These are phyloP conservation scores for Alternaria sp. DNA, from an alignment of 2,329 filamentous ascomycete genomes.

Conservation along the genomic window DNA sequence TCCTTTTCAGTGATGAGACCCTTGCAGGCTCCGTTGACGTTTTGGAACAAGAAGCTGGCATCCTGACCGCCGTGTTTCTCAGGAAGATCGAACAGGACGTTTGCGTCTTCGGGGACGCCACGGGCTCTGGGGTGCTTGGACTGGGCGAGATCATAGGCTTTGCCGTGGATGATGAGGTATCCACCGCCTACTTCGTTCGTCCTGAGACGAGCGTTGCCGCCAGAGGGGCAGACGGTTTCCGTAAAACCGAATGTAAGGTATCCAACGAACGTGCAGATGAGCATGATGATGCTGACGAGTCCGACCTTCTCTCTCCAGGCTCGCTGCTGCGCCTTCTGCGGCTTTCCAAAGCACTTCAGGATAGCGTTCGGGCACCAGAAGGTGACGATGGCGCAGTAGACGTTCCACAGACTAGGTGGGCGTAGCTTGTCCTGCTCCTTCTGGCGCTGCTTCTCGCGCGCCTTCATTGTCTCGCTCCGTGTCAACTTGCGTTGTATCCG, in stretches of 20 bases:
- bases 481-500: conserved; percentile 66
- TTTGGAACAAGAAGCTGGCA: conserved; percentile 96
- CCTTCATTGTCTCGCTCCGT: conserved; percentile 64
- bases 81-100: conserved; percentile 86
- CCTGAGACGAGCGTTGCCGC: conserved; percentile 71
- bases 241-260: conserved; percentile 98
- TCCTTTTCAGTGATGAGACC: conserved; percentile 76
- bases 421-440: conserved; percentile 69
- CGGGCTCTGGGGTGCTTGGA: conserved; percentile 81
- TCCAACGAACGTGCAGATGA: conserved; percentile 87
- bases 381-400: conserved; percentile 91
- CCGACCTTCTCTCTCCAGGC: conserved; percentile 99
- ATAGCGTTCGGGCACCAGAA: conserved; percentile 93
- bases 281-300: conserved; percentile 87
- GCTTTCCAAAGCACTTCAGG: conserved; percentile 83
- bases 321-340: conserved; percentile 81
- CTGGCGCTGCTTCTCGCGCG: conserved; percentile 65
- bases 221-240: conserved; percentile 78
- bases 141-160: conserved; percentile 79
- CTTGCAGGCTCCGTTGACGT: conserved; percentile 97
- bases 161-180: conserved; percentile 96
- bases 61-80: conserved; percentile 86
- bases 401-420: conserved; percentile 89
- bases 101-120: conserved; percentile 75
- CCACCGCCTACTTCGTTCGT: conserved; percentile 80